A percentile compares a stretch with the other conserved stretches of the same genome.
phyloP scores from a whole-genome alignment of 768 basidiomycete species.

The Harrya chromipes region DNA sequence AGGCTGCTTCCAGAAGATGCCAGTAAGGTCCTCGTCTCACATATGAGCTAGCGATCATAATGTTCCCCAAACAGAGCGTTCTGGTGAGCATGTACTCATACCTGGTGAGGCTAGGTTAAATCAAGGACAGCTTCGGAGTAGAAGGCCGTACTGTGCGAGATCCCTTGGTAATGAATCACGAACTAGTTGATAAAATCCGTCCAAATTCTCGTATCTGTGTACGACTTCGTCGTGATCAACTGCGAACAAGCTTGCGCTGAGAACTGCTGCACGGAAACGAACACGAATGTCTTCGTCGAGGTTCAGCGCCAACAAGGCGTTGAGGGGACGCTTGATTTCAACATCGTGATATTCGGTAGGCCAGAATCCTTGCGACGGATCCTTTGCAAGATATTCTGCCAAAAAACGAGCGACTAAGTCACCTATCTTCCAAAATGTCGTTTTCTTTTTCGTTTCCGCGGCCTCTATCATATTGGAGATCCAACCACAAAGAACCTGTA shows the following conservation, averaged over 20 bases:
- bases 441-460: constrained; percentile 33
- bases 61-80: constrained; percentile 67
- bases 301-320: constrained; percentile 50
- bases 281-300: constrained; percentile 81
- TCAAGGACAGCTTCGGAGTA: background rate
- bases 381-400: constrained; percentile 56
- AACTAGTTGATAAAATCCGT: constrained; percentile 45
- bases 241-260: constrained; percentile 58
- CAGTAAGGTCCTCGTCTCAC: constrained; percentile 82
- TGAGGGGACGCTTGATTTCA: constrained; percentile 37
- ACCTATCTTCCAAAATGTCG: constrained; percentile 65
- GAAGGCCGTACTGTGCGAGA: constrained; percentile 45
- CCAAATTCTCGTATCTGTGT: constrained; percentile 20
- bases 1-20: constrained; percentile 75
- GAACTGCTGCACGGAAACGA: constrained; percentile 67
- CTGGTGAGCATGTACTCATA: constrained; percentile 76
- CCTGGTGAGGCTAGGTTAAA: constrained; percentile 37
- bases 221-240: constrained; percentile 34
- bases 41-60: constrained; percentile 73
- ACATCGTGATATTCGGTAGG: constrained; percentile 25
- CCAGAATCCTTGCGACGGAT: constrained; percentile 57
- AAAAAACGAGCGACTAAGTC: constrained; percentile 64
- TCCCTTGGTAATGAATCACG: constrained; percentile 42
- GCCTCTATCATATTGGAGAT: constrained; percentile 44
- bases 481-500: constrained; percentile 52